These are phyloP conservation scores for Phytophthora agathidicida DNA, from an alignment of 352 stramenopile species.

Conservation along the genomic window DNA sequence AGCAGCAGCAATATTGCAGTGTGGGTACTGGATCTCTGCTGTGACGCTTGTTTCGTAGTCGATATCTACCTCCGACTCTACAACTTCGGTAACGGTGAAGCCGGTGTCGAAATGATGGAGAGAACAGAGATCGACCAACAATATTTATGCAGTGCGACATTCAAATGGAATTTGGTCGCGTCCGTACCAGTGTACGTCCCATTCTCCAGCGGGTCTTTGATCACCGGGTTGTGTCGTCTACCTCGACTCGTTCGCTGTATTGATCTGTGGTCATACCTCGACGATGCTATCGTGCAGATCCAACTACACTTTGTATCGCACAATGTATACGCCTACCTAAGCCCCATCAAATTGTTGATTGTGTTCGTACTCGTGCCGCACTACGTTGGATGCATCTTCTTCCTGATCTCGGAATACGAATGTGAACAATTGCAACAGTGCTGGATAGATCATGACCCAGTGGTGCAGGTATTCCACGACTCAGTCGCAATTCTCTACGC, in stretches of 20 bases:
- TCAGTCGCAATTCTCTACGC: conserved; percentile 57
- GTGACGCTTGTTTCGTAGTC: conserved; percentile 52
- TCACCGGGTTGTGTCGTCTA: conserved; percentile 57
- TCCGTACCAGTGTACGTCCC: conserved; percentile 60
- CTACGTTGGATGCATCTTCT: conserved; percentile 73
- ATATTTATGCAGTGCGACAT: conserved; percentile 46
- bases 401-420: conserved; percentile 69
- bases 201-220: conserved; percentile 22
- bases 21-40: conserved; percentile 48
- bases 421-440: conserved; percentile 43
- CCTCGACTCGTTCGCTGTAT: conserved; percentile 60
- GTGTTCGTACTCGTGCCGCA: conserved; percentile 69
- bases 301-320: conserved; percentile 68
- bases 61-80: conserved; percentile 81
- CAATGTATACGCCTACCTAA: conserved; percentile 74
- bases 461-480: conserved; percentile 67
- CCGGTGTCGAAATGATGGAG: conserved; percentile 46
- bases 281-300: conserved; percentile 68
- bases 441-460: conserved; percentile 68
- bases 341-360: conserved; percentile 71
- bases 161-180: conserved; percentile 61
- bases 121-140: conserved; percentile 35
- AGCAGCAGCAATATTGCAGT: conserved; percentile 22
- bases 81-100: conserved; percentile 61
- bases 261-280: conserved; percentile 61